Base-by-base conservation (phyloP, 2,329 filamentous ascomycete genomes). In the Stagonosporopsis vannaccii region DNA sequence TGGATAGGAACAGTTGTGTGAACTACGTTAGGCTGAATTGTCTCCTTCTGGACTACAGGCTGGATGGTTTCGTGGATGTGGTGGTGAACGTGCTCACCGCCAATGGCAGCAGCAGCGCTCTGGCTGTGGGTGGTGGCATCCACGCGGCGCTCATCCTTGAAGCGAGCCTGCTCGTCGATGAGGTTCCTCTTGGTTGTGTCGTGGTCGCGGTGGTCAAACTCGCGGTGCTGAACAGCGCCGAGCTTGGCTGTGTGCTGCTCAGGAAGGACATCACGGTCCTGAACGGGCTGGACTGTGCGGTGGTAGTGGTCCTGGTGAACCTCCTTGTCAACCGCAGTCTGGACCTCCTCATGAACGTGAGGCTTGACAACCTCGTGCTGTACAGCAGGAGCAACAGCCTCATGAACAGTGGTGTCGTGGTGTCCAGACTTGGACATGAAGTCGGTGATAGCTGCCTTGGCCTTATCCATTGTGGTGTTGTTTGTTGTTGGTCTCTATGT, bases 1-100 rank as follows among this genome's bases (percentile, higher is more conserved):
- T 91, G 89, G 37, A 92, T 82, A 0, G 89, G 89, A 0, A 89
- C 80, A 1, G 87, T 90, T 22, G 86, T 91, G 78, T 92, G 90
- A 1, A 90, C 80, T 3, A 91, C 83, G 15, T 85, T 81, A 1
- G 87, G 87, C 61, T 89, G 84, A 25, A 91, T 79, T 1, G 83
- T 85, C 62, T 91, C 86, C 62, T 90, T 90, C 46, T 91, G 81
- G 32, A 92, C 79, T 0, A 91, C 82, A 0, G 89, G 89, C 71
- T 91, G 87, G 43, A 91, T 84, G 26, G 84, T 86, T 73, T 90
- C 87, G 60, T 89, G 86, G 3, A 89, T 82, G 63, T 84, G 85
- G 70, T 88, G 86, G 70, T 89, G 86, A 17, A 87, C 78, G 67
- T 88, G 85, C 76, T 89, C 85, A 48, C 85, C 86, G 32, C 80